Evolutionary conservation across 2,329 filamentous ascomycete genomes (phyloP), one percentile per base, ranked within the genome.

Genomic region (Neonectria punicea): DNA sequence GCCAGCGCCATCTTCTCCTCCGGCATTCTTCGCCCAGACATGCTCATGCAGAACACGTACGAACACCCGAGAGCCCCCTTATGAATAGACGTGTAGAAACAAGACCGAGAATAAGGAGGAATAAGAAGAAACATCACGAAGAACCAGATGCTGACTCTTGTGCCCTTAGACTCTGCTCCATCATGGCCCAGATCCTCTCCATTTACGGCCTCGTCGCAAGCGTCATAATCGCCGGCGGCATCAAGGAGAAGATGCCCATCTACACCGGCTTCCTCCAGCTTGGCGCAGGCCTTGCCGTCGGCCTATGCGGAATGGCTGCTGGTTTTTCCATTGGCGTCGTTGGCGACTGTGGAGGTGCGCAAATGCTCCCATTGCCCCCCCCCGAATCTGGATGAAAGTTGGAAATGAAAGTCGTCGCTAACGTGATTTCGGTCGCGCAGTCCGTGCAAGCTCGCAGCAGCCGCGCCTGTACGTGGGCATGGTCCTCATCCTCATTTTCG

Each of bases 131-230:
- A 28, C 3, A 10, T 25, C 36, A 10, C 8, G 22, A 7, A 47
- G 18, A 49, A 32, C n/a, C 5, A 39, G 28, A 36, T 39, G 50
- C 69, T 70, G 36, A 74, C 44, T 14, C 16, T 20, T 16, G 11
- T 39, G 13, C 43, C 22, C 11, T 10, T 28, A 78, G 75, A 18
- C 74, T 83, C 32, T 83, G 80, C 65, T 75, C 81, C 65, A 81
- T 83, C 76, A 83, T 84, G 81, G 82, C 82, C 50, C 81, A 83
- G 74, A 83, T 84, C 67, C 78, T 84, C 30, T 81, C 81, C 70
- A 83, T 84, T 66, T 84, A 83, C 71, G 82, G 82, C 56, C 77
- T 84, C 43, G 81, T 84, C 47, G 77, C 78, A 56, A 78, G 77
- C 63, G 81, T 84, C 69, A 80, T 84, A 72, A 83, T 84, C 73